phyloP scores from a whole-genome alignment of 208 protist species.

The Crithidia thermophila region DNA sequence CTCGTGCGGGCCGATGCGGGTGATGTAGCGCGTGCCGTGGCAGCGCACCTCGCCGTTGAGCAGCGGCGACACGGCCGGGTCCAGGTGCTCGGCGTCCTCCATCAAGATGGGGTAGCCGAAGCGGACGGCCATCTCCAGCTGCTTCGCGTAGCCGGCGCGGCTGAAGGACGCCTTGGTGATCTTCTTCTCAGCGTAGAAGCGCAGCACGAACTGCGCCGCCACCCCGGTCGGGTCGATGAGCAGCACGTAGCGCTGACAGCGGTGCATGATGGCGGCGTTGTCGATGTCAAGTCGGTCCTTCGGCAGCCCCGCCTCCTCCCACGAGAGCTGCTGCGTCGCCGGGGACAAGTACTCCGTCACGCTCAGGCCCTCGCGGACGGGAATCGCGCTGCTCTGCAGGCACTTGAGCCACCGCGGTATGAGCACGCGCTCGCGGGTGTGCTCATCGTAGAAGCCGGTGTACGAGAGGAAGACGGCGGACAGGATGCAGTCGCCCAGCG shows the following conservation, averaged over 20 bases:
- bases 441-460: conserved; percentile 98
- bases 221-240: conserved; percentile 99
- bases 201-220: conserved; percentile 93
- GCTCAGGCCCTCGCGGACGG: conserved; percentile 56
- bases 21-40: conserved; percentile 93
- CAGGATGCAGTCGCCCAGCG: conserved; percentile 97
- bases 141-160: conserved; percentile 98
- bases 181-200: conserved; percentile 76
- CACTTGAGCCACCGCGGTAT: conserved; percentile 87
- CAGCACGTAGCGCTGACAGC: conserved; percentile 96
- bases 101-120: conserved; percentile 99
- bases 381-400: conserved; percentile 68
- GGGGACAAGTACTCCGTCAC: conserved; percentile 94
- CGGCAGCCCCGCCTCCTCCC: conserved; percentile 95
- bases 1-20: conserved; percentile 96
- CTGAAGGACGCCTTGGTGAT: conserved; percentile 96
- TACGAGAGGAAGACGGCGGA: conserved; percentile 97
- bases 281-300: conserved; percentile 97
- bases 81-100: conserved; percentile 99
- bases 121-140: conserved; percentile 97
- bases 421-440: conserved; percentile 81
- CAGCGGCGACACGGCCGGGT: conserved; percentile 98
- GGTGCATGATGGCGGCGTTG: conserved; percentile 98
- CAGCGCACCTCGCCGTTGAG: conserved; percentile 97
- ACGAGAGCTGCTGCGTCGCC: conserved; percentile 93